Evolutionary conservation across 1,139 yeast genomes (phyloP).

Genomic region (Kodamaea sp.): DNA sequence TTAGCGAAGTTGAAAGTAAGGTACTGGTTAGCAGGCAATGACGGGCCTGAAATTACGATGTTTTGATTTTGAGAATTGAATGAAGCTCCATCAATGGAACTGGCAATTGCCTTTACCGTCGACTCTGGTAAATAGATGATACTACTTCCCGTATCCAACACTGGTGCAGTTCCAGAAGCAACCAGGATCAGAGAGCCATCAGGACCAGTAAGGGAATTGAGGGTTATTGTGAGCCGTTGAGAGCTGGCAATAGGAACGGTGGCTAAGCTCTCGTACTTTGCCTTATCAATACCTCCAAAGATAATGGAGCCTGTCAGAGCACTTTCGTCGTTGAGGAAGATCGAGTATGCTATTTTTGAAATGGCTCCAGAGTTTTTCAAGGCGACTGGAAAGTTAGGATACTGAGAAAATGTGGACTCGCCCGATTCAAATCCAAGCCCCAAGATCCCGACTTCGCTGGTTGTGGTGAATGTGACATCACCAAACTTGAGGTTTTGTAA

Average conservation of each 20-base stretch:
- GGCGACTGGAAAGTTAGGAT: conserved; percentile 19
- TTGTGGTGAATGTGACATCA: conserved; percentile 52
- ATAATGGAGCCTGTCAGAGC: conserved; percentile 17
- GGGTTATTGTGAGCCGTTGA: not conserved
- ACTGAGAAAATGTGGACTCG: not conserved
- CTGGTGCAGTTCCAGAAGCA: not conserved
- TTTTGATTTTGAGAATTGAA: not conserved
- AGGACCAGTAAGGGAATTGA: not conserved
- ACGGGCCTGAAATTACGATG: not conserved
- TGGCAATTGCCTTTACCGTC: not conserved
- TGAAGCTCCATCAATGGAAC: not conserved
- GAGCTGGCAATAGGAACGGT: not conserved
- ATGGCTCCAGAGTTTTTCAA: conserved; percentile 20
- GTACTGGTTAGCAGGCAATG: not conserved
- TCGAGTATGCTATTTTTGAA: conserved; percentile 22
- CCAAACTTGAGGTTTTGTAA: conserved; percentile 50
- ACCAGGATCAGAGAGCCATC: not conserved
- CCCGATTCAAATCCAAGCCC: conserved; percentile 49
- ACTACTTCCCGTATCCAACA: not conserved
- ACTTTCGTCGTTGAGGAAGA: conserved; percentile 7
- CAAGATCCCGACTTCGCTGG: conserved; percentile 53
- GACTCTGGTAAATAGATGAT: not conserved
- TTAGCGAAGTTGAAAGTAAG: not conserved
- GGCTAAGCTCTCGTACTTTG: conserved; percentile 16
- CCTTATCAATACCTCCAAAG: conserved; percentile 26